Base-by-base conservation (phyloP, 108 stramenopile species). In the Skeletonema menzelii region DNA sequence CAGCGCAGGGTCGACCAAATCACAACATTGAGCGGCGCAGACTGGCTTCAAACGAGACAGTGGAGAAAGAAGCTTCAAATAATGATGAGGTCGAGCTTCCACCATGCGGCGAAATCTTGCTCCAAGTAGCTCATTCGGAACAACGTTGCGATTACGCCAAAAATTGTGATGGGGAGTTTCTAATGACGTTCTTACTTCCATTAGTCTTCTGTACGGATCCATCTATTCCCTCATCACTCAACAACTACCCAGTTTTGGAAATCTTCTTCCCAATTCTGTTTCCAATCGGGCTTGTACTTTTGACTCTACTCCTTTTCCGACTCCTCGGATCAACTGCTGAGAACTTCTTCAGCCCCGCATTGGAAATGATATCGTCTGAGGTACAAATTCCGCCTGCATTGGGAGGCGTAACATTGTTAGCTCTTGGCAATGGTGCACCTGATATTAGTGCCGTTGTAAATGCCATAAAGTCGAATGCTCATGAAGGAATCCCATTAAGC, bases 371-470 rank as follows among this genome's bases (percentile, higher is more conserved):
- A 53, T 82, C 55, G 26, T 49, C 27, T 0, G 49, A 83, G 31
- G 35, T 87, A 49, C 59, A 80, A n/a, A 67, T 92, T 30, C 70
- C 87, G 7, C 85, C 86, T 14, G 70, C 85, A 11, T 75, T 90
- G 28, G 88, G 88, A 15, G 89, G 91, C 10, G 88, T 92, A 27
- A 88, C 91, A 8, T 75, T 90, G n/a, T 74, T 92, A 11, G 88
- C 91, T 1, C 62, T 92, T 19, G 91, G 91, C 30, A 92, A 92
- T 75, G 91, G 91, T 3, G 85, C 87, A 22, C 85, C 91, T 4
- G 91, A 92, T 65, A 85, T 89, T 6, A 80, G 72, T 42, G 79
- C 89, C 10, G 67, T 82, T 5, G 62, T 89, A 31, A 82, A 85
- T 34, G 84, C 86, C 12, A 63, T 88, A 1, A 55, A 57, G 22